Evolutionary conservation across 768 basidiomycete genomes (phyloP).

Genomic region (Termitomyces sp.): DNA sequence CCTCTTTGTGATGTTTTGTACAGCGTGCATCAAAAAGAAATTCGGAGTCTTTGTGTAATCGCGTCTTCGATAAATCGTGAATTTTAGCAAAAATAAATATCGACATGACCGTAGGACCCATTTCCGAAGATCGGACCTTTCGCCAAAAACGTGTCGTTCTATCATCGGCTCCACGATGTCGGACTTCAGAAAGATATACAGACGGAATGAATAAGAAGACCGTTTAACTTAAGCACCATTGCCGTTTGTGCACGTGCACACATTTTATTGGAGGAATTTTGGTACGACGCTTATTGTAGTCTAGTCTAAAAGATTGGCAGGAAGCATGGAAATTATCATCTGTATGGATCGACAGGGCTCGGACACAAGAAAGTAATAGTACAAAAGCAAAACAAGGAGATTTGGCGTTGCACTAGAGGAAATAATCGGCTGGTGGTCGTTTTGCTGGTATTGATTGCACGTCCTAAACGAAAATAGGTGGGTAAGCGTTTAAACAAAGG

Average conservation of each 20-base stretch:
- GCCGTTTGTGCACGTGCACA: neutral
- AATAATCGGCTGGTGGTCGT: conserved; percentile 84
- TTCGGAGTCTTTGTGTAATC: neutral
- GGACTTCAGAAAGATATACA: neutral
- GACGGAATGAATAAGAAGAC: neutral
- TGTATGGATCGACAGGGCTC: neutral
- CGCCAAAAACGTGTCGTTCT: neutral
- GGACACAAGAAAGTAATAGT: conserved; percentile 1
- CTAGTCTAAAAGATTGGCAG: neutral
- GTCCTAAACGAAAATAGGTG: conserved; percentile 40
- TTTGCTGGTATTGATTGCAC: conserved; percentile 78
- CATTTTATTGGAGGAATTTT: neutral
- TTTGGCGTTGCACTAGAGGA: conserved; percentile 39
- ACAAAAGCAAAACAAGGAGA: neutral
- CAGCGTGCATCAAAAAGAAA: neutral
- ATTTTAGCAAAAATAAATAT: neutral
- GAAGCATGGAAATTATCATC: neutral
- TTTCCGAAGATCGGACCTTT: neutral
- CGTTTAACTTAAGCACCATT: neutral
- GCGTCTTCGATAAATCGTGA: neutral
- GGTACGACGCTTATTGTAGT: neutral
- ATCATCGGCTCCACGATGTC: neutral
- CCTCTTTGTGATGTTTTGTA: neutral
- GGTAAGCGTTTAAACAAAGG: neutral
- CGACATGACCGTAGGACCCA: neutral